Evolutionary conservation across 345 rosid species (phyloP), one percentile per base, ranked within the genome.

Genomic region (Salix caprea): DNA sequence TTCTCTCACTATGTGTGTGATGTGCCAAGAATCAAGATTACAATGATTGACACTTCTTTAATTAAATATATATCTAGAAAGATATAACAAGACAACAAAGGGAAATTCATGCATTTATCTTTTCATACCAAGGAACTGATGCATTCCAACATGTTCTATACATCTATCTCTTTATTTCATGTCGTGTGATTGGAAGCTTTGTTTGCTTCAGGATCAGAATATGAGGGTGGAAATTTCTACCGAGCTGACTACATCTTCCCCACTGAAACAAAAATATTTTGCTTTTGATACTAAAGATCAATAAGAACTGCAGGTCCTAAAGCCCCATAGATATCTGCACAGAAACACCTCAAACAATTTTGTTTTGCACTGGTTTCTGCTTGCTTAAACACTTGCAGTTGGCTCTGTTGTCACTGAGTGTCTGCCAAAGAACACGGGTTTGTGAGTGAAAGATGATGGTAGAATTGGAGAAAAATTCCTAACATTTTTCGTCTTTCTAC

Each of bases 311-410:
- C 74, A 40, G 65, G 80, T 7, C 75, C 73, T 72, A 65, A 71
- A 75, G 69, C 24, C 74, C 50, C 61, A 46, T 64, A 23, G 64
- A 28, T 71, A 62, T 56, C 77, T 77, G 69, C 73, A 71, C 75
- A 66, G 78, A 69, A 76, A 62, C 78, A 23, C 9, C 62, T 86
- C 83, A 84, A 76, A 75, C 73, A 13, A 84, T 71, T 74, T 74
- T 85, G 78, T 77, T 81, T 36, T 70, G n/a, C 36, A 72, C 78
- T 21, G 84, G 74, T 78, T 84, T 84, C 80, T 82, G 87, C 75
- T 50, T 26, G 46, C 78, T 82, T 46, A 78, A 69, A 74, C 95
- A 91, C 86, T 87, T 88, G 90, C 95, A 91, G 66, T 86, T 91
- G 4, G 90, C 88, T 9, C 89, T 80, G 69, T 18, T 73, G 37